Evolutionary conservation across 345 rosid genomes (phyloP).

Genomic region (Zanthoxylum bungeanum): DNA sequence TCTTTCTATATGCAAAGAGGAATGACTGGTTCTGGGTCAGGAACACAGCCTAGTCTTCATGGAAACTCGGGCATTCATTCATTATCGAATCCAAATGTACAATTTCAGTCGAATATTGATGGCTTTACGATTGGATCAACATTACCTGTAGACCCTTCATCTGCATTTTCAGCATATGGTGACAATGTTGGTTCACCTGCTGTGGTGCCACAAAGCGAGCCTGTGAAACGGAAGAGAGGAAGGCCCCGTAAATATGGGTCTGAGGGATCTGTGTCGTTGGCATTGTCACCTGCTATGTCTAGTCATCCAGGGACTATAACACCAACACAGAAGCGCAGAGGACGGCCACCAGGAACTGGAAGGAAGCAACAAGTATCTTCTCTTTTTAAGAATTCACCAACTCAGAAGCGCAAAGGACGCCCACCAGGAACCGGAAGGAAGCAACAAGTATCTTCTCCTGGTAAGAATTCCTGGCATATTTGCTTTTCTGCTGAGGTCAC

Average conservation of each 20-base stretch:
- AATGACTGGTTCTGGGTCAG: slow-evolving; percentile 58
- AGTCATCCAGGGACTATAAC: slow-evolving; percentile 49
- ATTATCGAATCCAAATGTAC: slow-evolving; percentile 43
- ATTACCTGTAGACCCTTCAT: slow-evolving; percentile 50
- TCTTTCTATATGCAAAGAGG: slow-evolving; percentile 85
- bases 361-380: too few relatives aligned
- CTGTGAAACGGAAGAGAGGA: slow-evolving; percentile 76
- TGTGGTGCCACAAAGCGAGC: slow-evolving; percentile 42
- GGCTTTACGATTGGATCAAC: slow-evolving; percentile 47
- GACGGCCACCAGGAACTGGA: slow-evolving; percentile 96
- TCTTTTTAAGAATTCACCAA: too few relatives aligned
- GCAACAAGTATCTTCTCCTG: slow-evolving; percentile 63
- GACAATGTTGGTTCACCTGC: slow-evolving; percentile 50
- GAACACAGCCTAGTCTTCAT: slow-evolving; percentile 52
- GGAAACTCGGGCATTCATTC: slow-evolving; percentile 59
- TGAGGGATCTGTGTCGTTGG: slow-evolving; percentile 73
- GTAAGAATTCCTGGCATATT: slow-evolving; percentile 30
- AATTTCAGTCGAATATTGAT: slow-evolving; percentile 54
- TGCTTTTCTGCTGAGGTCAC: neutral
- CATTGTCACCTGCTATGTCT: slow-evolving; percentile 64
- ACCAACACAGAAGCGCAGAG: slow-evolving; percentile 76
- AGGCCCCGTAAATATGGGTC: slow-evolving; percentile 88
- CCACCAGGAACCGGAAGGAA: slow-evolving; percentile 92
- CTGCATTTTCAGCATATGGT: slow-evolving; percentile 49
- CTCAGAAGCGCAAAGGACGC: slow-evolving; percentile 84